Conservation (phyloP, 805 yeast genomes). For the Torulaspora gathmanii region DNA sequence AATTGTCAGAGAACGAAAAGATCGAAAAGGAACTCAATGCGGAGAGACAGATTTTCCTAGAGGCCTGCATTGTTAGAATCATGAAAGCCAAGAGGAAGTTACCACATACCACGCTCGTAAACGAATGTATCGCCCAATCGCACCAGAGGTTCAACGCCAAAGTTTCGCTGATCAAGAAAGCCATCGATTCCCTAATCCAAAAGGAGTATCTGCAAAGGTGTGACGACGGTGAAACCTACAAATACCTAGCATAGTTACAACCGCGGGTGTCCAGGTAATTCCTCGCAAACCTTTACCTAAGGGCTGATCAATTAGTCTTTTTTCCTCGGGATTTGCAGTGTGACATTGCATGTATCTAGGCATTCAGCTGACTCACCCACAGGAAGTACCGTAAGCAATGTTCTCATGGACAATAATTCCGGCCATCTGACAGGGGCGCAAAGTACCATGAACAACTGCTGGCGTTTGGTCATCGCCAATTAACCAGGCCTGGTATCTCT, state of each 20-base stretch:
- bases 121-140: conserved; percentile 84
- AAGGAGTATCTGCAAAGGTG: conserved; percentile 78
- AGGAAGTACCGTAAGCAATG: neutral
- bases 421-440: too few relatives aligned
- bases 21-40: conserved; percentile 78
- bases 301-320: neutral
- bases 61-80: conserved; percentile 91
- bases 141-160: conserved; percentile 77
- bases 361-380: neutral
- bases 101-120: conserved; percentile 73
- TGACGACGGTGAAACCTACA: conserved; percentile 66
- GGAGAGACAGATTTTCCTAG: conserved; percentile 76
- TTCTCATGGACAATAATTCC: neutral
- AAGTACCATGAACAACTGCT: too few relatives aligned
- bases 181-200: conserved; percentile 79
- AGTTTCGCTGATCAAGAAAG: conserved; percentile 78
- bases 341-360: neutral
- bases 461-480: too few relatives aligned
- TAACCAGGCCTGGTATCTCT: neutral
- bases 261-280: neutral
- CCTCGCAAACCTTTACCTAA: neutral
- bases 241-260: conserved; percentile 61
- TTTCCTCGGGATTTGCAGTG: conserved; percentile 4
- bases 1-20: conserved; percentile 50
- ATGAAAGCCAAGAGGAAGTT: conserved; percentile 89